Evolutionary conservation across 2,329 filamentous ascomycete species (phyloP).

Genomic region (Arthrobotrys megalospora): DNA sequence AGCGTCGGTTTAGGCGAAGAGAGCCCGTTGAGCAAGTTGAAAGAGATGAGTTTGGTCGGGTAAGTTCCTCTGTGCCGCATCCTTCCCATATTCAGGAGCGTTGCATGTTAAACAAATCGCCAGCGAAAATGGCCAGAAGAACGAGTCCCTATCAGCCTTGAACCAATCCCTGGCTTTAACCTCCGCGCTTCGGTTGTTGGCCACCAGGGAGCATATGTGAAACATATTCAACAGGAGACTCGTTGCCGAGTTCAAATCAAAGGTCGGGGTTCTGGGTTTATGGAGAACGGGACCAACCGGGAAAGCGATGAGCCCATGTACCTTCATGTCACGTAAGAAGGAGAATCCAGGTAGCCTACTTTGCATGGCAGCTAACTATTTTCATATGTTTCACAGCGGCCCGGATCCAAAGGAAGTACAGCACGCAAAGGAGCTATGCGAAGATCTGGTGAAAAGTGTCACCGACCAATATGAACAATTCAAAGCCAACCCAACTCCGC

Average conservation of each 20-base stretch:
- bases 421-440: conserved; percentile 87
- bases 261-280: conserved; percentile 92
- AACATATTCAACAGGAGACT: conserved; percentile 97
- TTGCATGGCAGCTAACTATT: conserved; percentile 65
- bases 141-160: conserved; percentile 89
- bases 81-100: conserved; percentile 12
- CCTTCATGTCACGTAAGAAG: conserved; percentile 88
- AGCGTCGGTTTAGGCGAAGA: conserved; percentile 88
- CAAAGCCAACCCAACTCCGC: conserved; percentile 81
- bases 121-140: conserved; percentile 99
- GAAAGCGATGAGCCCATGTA: conserved; percentile 98
- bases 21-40: conserved; percentile 84
- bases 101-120: conserved; percentile 52
- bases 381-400: conserved; percentile 73
- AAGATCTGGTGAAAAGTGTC: conserved; percentile 88
- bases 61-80: conserved; percentile 69
- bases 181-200: conserved; percentile 96
- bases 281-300: conserved; percentile 86
- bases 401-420: conserved; percentile 89
- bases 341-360: background rate
- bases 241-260: conserved; percentile 98
- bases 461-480: conserved; percentile 90
- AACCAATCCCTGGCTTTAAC: conserved; percentile 94
- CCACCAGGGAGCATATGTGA: conserved; percentile 93
- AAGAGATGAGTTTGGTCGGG: conserved; percentile 89